Conservation (phyloP, 1,284 basidiomycete species). For the Albatrellus sp. region DNA sequence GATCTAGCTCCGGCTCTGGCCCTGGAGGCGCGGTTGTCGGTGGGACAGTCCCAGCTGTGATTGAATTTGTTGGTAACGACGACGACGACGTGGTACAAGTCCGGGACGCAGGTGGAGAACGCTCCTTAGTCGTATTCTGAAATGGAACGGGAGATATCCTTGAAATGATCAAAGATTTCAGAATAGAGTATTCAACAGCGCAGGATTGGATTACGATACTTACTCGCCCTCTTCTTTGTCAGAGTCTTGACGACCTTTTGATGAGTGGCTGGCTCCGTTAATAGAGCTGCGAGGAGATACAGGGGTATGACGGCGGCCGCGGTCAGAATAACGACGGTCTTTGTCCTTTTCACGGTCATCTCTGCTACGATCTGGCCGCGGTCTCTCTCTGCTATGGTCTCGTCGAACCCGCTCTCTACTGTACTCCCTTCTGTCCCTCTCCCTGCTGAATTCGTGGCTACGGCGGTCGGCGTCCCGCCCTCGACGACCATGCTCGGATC, state of each 20-base stretch:
- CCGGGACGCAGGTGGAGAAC: conserved; percentile 13
- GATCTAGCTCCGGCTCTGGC: conserved; percentile 46
- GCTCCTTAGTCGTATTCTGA: conserved; percentile 11
- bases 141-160: conserved; percentile 51
- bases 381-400: conserved; percentile 25
- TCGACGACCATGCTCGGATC: conserved; percentile 15
- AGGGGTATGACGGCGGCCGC: conserved; percentile 16
- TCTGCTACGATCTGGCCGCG: conserved; percentile 10
- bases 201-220: conserved; percentile 28
- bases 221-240: conserved; percentile 73
- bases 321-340: conserved; percentile 16
- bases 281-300: conserved; percentile 7
- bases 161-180: conserved; percentile 5
- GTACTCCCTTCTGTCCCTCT: conserved; percentile 14
- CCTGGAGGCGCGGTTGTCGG: conserved; percentile 18
- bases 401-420: conserved; percentile 21
- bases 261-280: conserved; percentile 12
- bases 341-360: conserved; percentile 18
- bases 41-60: conserved; percentile 5
- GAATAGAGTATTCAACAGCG: neutral
- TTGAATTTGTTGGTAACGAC: neutral
- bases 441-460: neutral
- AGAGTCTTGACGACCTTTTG: conserved; percentile 25
- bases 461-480: neutral
- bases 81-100: conserved; percentile 6